Conservation (phyloP, 1,139 yeast genomes). For the Candida sojae region DNA sequence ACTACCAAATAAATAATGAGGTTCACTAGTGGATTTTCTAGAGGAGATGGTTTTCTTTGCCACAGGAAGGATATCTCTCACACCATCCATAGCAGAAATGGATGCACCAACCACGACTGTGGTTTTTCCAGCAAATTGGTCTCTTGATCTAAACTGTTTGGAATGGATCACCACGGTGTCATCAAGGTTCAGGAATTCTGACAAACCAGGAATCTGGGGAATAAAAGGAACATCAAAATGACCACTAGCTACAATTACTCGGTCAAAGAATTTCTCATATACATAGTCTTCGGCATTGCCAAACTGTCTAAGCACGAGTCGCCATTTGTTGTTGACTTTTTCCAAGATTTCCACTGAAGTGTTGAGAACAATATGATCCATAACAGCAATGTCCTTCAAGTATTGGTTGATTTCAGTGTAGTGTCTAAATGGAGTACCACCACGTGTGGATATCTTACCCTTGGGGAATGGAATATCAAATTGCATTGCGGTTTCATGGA, state of each 20-base stretch:
- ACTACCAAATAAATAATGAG: conserved; percentile 44
- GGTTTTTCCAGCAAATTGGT: conserved; percentile 28
- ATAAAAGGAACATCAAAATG: conserved; percentile 37
- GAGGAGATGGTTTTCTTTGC: conserved; percentile 27
- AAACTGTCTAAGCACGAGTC: conserved; percentile 33
- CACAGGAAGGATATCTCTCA: conserved; percentile 41
- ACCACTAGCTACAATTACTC: conserved; percentile 32
- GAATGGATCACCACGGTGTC: conserved; percentile 38
- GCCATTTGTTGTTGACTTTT: conserved; percentile 35
- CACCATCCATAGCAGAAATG: conserved; percentile 45
- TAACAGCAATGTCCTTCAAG: conserved; percentile 35
- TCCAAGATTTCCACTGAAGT: conserved; percentile 36
- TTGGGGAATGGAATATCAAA: conserved; percentile 46
- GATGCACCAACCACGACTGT: conserved; percentile 45
- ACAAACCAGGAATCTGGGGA: conserved; percentile 41
- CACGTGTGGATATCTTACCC: conserved; percentile 18
- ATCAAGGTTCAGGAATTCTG: conserved; percentile 26
- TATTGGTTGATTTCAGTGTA: conserved; percentile 50
- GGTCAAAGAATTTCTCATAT: conserved; percentile 25
- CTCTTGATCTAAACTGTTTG: conserved; percentile 36
- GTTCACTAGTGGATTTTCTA: conserved; percentile 45
- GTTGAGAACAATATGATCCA: conserved; percentile 28
- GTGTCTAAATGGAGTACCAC: conserved; percentile 49
- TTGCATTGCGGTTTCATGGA: conserved; percentile 59
- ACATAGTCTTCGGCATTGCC: conserved; percentile 26